These are phyloP conservation scores for Calocera cornea DNA, from an alignment of 768 basidiomycete species.

Conservation along the genomic window DNA sequence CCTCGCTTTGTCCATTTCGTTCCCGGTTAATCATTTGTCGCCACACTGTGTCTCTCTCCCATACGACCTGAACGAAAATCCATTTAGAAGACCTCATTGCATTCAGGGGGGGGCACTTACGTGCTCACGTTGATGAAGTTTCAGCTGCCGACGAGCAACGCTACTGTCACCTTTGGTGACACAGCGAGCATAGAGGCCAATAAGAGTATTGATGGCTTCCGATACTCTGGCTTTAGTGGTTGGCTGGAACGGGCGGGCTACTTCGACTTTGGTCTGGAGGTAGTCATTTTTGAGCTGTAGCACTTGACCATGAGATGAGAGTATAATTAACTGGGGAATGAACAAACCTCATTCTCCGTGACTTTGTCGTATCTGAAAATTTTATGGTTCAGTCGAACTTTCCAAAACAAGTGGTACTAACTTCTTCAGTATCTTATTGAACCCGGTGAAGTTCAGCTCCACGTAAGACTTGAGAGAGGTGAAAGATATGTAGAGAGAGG, in stretches of 20 bases:
- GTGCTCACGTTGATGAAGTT: constrained; percentile 77
- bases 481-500: constrained; percentile 61
- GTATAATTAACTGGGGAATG: not conserved
- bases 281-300: constrained; percentile 63
- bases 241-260: constrained; percentile 51
- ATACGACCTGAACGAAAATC: constrained; percentile 46
- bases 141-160: constrained; percentile 66
- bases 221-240: constrained; percentile 50
- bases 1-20: constrained; percentile 43
- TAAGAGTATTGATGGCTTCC: constrained; percentile 41
- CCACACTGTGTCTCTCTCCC: constrained; percentile 98
- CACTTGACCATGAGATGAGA: not conserved
- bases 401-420: constrained; percentile 27
- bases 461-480: constrained; percentile 73
- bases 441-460: constrained; percentile 84
- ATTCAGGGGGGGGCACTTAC: constrained; percentile 12
- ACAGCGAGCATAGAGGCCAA: constrained; percentile 71
- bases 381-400: constrained; percentile 1
- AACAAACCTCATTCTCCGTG: constrained; percentile 47
- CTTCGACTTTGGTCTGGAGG: constrained; percentile 55
- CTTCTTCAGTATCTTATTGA: constrained; percentile 94
- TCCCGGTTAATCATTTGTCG: constrained; percentile 83
- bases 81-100: not conserved
- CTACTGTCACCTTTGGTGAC: constrained; percentile 58
- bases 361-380: constrained; percentile 79